These are phyloP conservation scores for Hyphodiscus sp. DNA, from an alignment of 2,329 filamentous ascomycete species.

Conservation along the genomic window DNA sequence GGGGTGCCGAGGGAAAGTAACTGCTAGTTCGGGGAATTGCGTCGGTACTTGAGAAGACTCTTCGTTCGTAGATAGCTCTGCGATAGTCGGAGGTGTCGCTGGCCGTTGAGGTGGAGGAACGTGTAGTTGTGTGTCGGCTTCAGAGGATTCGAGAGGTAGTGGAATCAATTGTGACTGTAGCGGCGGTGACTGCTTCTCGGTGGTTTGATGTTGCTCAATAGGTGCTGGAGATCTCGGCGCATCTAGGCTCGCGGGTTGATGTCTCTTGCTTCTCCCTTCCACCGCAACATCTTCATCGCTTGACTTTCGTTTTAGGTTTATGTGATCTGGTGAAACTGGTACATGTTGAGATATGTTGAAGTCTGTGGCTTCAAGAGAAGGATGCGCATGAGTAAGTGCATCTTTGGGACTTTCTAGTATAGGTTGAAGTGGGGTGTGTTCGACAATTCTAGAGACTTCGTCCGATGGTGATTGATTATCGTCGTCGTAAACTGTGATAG, in stretches of 20 bases:
- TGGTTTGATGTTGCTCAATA: background rate
- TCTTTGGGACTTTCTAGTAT: background rate
- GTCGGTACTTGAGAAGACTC: background rate
- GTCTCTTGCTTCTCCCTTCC: background rate
- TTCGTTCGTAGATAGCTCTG: background rate
- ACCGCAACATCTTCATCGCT: background rate
- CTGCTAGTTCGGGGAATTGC: background rate
- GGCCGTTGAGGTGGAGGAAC: background rate
- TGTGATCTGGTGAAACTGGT: background rate
- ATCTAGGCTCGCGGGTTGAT: background rate
- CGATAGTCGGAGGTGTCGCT: background rate
- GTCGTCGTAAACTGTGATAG: slow-evolving; percentile 1
- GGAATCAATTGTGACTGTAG: background rate
- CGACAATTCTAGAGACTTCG: background rate
- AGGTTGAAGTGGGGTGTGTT: background rate
- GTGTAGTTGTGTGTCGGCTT: background rate
- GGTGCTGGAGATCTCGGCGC: background rate
- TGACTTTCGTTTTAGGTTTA: background rate
- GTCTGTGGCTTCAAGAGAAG: too few relatives aligned
- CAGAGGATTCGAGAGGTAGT: background rate
- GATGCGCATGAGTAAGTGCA: background rate
- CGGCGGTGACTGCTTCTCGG: background rate
- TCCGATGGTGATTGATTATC: background rate
- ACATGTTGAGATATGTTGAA: background rate
- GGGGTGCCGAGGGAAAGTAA: background rate